Evolutionary conservation across 768 basidiomycete species (phyloP).

Genomic region (Kwoniella pini): DNA sequence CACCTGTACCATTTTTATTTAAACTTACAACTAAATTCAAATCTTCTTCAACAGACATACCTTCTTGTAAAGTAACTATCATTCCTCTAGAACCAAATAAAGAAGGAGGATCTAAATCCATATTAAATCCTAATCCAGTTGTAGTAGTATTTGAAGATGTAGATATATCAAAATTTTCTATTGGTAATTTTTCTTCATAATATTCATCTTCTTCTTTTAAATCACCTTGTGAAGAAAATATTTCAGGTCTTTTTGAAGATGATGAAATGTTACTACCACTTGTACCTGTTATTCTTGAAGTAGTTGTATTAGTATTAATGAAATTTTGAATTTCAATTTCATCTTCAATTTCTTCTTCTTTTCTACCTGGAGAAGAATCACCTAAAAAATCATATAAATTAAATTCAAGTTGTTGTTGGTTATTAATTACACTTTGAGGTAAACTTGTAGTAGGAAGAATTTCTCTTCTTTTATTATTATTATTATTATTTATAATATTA

Average conservation of each 20-base stretch:
- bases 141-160: too few relatives aligned
- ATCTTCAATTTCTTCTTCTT: too few relatives aligned
- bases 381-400: conserved; percentile 8
- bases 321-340: too few relatives aligned
- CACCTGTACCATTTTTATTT: not conserved
- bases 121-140: not conserved
- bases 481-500: too few relatives aligned
- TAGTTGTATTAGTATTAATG: not conserved
- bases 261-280: too few relatives aligned
- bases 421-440: not conserved
- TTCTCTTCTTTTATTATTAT: not conserved
- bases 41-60: not conserved
- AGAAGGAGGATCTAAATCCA: not conserved
- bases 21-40: not conserved
- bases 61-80: not conserved
- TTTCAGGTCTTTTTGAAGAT: too few relatives aligned
- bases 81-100: not conserved
- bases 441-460: not conserved
- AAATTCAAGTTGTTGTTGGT: not conserved
- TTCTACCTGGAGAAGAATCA: not conserved
- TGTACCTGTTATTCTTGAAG: too few relatives aligned
- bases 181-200: too few relatives aligned
- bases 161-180: too few relatives aligned
- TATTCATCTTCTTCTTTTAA: too few relatives aligned
- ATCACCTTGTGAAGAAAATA: too few relatives aligned